Evolutionary conservation across 2,329 filamentous ascomycete species (phyloP).

Genomic region (Exserohilum turcica): DNA sequence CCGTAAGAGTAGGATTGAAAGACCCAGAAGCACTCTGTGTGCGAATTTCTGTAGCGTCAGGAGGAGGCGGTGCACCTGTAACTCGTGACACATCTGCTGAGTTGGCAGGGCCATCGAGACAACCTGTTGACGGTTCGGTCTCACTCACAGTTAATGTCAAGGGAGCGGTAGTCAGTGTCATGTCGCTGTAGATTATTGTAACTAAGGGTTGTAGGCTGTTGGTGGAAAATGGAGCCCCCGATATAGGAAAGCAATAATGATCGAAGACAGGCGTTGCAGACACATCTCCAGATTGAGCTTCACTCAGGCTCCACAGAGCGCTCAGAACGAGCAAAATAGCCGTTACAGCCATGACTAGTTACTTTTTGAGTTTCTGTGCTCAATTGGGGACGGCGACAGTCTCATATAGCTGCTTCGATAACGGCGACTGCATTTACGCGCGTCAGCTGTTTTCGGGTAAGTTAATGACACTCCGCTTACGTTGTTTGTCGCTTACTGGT

Average conservation of each 20-base stretch:
- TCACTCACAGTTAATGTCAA: not conserved
- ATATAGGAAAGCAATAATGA: conserved; percentile 6
- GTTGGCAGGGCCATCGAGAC: conserved; percentile 1
- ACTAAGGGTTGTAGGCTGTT: not conserved
- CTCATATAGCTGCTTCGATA: not conserved
- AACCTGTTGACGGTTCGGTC: not conserved
- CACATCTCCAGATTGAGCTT: not conserved
- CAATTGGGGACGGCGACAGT: not conserved
- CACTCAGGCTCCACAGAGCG: not conserved
- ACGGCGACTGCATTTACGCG: not conserved
- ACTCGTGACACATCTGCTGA: not conserved
- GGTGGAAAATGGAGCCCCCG: not conserved
- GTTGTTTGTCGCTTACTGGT: not conserved
- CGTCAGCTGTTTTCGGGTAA: not conserved
- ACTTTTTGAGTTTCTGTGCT: not conserved
- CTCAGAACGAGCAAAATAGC: not conserved
- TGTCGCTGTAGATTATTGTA: conserved; percentile 1
- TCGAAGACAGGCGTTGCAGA: not conserved
- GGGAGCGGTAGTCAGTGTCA: conserved; percentile 1
- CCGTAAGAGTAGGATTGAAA: not conserved
- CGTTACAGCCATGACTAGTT: not conserved
- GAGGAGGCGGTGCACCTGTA: not conserved
- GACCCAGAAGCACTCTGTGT: not conserved
- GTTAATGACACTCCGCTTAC: not conserved
- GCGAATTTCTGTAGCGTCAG: not conserved